Base-by-base conservation (phyloP, 2,329 filamentous ascomycete genomes). In the Clonostachys chloroleuca region DNA sequence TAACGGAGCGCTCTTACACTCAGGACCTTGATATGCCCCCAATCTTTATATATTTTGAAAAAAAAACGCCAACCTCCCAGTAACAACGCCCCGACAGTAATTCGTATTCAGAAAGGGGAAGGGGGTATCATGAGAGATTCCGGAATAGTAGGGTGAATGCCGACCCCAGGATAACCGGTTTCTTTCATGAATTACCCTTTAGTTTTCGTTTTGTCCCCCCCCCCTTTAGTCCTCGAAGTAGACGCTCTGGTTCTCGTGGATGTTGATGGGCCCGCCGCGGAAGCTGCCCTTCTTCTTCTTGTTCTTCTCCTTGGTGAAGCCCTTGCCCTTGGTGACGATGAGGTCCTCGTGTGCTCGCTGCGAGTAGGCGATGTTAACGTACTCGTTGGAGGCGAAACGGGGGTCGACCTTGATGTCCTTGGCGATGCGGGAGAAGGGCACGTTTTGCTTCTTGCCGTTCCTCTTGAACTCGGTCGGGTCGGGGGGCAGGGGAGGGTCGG, bases 291-390 rank as follows among this genome's bases (percentile, higher is more conserved):
- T 79, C 78, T 91, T 92, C 80, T 91, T 94, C 78, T 99, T 99
- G 73, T 99, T 99, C 84, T 99, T 99, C 75, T 97, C 94, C 77
- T 99, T 99, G 50, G 92, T 97, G 71, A 99, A 99, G 5, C 90
- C 91, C 73, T 96, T 97, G 59, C 94, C 94, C 65, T 87, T 89
- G 34, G 92, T 97, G 37, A 96, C 81, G 43, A 91, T 89, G 52
- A 99, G 73, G 63, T 96, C 92, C 56, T 90, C 81, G 62, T 92
- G 89, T 9, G 95, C 95, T 56, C 84, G 84, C 58, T 94, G 86
- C 20, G 92, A 92, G 69, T 97, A 99, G 53, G 87, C 85, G 64
- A 96, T 90, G 18, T 84, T 77, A 12, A 89, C 77, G 64, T 92
- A 97, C 13, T 80, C 81, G 68, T 97, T 96, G 57, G 86, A 91